Base-by-base conservation (phyloP, 495 filamentous ascomycete genomes). In the Penicillium malachiteum region DNA sequence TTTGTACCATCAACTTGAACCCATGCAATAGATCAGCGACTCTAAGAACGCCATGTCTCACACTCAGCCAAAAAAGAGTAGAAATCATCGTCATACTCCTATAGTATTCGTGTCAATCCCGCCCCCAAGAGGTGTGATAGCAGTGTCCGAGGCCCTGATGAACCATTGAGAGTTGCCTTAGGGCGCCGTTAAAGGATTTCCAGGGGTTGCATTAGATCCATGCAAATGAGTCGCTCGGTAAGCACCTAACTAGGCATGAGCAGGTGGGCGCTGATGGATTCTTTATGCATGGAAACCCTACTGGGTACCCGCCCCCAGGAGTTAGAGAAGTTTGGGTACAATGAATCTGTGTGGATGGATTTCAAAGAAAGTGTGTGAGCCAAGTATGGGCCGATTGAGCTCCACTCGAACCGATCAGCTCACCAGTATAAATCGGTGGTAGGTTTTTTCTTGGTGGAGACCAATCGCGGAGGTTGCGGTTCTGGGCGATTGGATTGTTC, bases 21-120 rank as follows among this genome's bases (percentile, higher is more conserved):
- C 18, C 16, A 44, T 13, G 10, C 43, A 54, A 31, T 11, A 33
- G 58, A 56, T 56, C 58, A 53, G 58, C 58, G 45, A 54, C 50
- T 49, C 49, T 39, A 49, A 39, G 37, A 60, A 38, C 58, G 58
- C 58, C 58, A 61, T 61, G 58, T 61, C 46, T 61, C 54, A 61
- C 53, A 32, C 37, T 16, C n/a, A n/a, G 21, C 4, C 2, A 26
- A 26, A 26, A 26, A 26, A 26, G 21, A 26, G 21, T 2, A 26
- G 21, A 26, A 26, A 26, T 26, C 21, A 26, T 26, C 4, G 21
- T 26, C 21, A 26, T 26, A 26, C 21, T 26, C 21, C 4, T 26
- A 4, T 1, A 4, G 21, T 26, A 4, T 26, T 26, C 4, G 4
- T 26, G 21, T 26, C 26, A 17, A 32, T 48, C 34, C 38, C 33